A percentile compares a stretch with the other conserved stretches of the same genome.
phyloP scores from a whole-genome alignment of 2,329 filamentous ascomycete species.

The Chaetomiaceae sp. region DNA sequence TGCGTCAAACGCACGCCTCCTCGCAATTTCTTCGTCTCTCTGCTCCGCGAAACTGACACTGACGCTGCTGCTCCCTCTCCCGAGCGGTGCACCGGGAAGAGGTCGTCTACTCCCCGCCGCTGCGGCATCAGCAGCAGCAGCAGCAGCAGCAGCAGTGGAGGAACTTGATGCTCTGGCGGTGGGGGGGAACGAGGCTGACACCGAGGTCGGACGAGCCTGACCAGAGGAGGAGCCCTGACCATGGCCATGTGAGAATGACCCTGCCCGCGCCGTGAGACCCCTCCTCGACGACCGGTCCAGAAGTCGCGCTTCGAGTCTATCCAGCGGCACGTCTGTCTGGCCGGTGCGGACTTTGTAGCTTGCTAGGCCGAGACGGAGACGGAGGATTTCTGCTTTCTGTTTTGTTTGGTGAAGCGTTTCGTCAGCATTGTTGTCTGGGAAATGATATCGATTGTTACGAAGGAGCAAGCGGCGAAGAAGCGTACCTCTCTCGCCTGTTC shows the following conservation, averaged over 20 bases:
- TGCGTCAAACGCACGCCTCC: neutral
- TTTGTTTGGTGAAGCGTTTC: neutral
- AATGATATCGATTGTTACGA: too few relatives aligned
- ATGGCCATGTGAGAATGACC: neutral
- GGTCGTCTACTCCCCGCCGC: neutral
- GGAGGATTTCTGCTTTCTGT: slow-evolving; percentile 62
- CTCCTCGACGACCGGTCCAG: neutral
- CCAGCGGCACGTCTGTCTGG: slow-evolving; percentile 62
- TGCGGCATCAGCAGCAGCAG: neutral
- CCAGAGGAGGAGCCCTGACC: too few relatives aligned
- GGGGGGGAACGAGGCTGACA: slow-evolving; percentile 1
- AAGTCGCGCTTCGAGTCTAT: slow-evolving; percentile 48
- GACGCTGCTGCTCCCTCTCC: neutral
- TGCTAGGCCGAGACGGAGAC: slow-evolving; percentile 65
- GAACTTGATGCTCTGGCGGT: too few relatives aligned
- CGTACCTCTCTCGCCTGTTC: slow-evolving; percentile 51
- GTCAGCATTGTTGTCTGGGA: neutral
- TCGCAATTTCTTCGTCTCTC: neutral
- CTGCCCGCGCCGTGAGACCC: neutral
- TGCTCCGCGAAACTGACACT: neutral
- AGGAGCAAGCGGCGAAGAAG: neutral
- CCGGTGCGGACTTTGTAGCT: slow-evolving; percentile 72
- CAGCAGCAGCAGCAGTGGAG: too few relatives aligned
- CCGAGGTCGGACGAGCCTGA: neutral
- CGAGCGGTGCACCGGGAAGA: slow-evolving; percentile 6